phyloP scores from a whole-genome alignment of 768 basidiomycete species.

The Tulasnella sp. region DNA sequence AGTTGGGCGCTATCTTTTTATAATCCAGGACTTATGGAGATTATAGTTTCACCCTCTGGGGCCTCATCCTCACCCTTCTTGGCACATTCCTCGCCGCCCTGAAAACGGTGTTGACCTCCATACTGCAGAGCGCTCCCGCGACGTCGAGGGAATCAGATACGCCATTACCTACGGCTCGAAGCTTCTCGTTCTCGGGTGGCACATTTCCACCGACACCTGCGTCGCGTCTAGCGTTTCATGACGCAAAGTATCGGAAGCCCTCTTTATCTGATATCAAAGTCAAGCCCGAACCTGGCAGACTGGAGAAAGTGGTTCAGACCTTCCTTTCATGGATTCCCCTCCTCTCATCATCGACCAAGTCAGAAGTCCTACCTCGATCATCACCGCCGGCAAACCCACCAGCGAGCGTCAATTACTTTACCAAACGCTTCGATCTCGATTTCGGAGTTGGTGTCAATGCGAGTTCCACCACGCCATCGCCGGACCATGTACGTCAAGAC shows the following conservation, averaged over 20 bases:
- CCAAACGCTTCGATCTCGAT: constrained; percentile 2
- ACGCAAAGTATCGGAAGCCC: no score
- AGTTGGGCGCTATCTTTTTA: no score
- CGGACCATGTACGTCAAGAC: no score
- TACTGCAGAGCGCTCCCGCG: constrained; percentile 42
- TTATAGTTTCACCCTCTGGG: constrained; percentile 80
- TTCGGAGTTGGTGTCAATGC: neutral
- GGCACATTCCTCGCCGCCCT: constrained; percentile 88
- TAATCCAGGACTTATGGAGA: constrained; percentile 93
- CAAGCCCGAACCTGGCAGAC: no score
- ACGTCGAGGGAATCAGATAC: neutral
- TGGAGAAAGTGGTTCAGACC: neutral
- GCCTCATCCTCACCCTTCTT: constrained; percentile 76
- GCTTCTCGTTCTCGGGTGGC: neutral
- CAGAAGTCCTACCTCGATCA: neutral
- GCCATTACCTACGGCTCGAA: neutral
- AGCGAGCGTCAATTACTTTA: constrained; percentile 24
- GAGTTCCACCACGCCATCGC: neutral
- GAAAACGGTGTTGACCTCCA: constrained; percentile 86
- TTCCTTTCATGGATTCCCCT: neutral
- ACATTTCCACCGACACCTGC: neutral
- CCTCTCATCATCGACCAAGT: neutral
- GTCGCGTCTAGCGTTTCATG: no score
- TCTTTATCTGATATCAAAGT: no score
- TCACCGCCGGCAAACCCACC: constrained; percentile 16